Evolutionary conservation across 2,329 filamentous ascomycete species (phyloP).

Genomic region (Aureobasidium melanogenum): DNA sequence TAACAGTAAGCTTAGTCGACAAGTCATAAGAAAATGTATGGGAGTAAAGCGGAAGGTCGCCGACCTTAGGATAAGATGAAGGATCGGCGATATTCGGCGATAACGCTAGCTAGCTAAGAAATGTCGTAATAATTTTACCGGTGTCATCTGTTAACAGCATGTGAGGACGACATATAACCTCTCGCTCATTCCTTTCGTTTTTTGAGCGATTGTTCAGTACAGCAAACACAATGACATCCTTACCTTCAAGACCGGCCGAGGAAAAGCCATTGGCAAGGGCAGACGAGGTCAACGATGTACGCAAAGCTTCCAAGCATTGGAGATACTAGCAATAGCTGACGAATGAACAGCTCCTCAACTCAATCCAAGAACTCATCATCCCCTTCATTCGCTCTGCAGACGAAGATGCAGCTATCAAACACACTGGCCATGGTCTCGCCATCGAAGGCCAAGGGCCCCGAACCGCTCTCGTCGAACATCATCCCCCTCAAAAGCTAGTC

Average conservation of each 20-base stretch:
- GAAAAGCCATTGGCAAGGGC: slow-evolving; percentile 21
- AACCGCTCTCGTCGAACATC: slow-evolving; percentile 35
- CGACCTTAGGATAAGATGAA: not conserved
- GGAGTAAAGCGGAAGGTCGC: not conserved
- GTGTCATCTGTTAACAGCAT: not conserved
- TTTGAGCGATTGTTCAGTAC: no score
- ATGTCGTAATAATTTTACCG: slow-evolving; percentile 4
- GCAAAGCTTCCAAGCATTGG: not conserved
- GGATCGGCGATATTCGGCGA: slow-evolving; percentile 8
- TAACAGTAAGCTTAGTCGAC: not conserved
- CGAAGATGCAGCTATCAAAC: slow-evolving; percentile 48
- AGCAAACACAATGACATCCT: slow-evolving; percentile 9
- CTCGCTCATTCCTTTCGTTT: not conserved
- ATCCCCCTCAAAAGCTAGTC: slow-evolving; percentile 35
- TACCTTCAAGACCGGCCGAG: slow-evolving; percentile 14
- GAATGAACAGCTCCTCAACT: slow-evolving; percentile 51
- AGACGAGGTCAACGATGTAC: slow-evolving; percentile 29
- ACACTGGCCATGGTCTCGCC: slow-evolving; percentile 47
- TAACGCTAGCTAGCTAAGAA: not conserved
- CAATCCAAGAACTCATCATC: slow-evolving; percentile 59
- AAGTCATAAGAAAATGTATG: no score
- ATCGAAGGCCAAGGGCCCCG: slow-evolving; percentile 53
- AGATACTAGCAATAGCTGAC: not conserved
- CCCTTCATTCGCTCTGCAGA: slow-evolving; percentile 66
- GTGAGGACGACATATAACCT: no score